phyloP scores from a whole-genome alignment of 805 yeast species.

The Scheffersomyces amazonensis region DNA sequence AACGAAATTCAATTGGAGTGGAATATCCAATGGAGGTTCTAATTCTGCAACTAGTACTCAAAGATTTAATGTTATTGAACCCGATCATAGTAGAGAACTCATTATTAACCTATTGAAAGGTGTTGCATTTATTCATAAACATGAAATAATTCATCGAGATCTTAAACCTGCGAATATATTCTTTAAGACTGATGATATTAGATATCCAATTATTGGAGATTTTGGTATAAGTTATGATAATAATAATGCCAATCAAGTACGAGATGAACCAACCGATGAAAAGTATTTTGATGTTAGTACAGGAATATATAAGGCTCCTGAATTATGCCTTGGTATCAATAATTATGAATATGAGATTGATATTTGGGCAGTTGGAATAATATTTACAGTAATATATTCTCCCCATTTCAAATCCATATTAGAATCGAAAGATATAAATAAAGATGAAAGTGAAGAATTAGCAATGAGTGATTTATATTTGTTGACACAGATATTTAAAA shows the following conservation, averaged over 20 bases:
- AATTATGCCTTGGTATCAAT: constrained; percentile 58
- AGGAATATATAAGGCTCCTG: constrained; percentile 71
- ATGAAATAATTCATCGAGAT: constrained; percentile 40
- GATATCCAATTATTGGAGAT: constrained; percentile 49
- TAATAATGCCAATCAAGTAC: constrained; percentile 3
- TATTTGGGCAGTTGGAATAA: constrained; percentile 69
- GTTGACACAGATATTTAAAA: constrained; percentile 49
- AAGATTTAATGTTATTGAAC: constrained; percentile 9
- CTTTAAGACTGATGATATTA: constrained; percentile 16
- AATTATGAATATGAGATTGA: constrained; percentile 58
- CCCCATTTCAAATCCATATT: constrained; percentile 27
- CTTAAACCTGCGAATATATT: constrained; percentile 37
- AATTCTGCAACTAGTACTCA: not conserved
- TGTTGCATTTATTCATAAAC: constrained; percentile 25
- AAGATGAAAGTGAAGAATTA: constrained; percentile 33
- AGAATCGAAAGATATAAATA: constrained; percentile 22
- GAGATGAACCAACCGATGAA: constrained; percentile 27
- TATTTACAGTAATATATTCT: constrained; percentile 52
- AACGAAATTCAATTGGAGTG: constrained; percentile 21
- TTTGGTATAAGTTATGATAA: constrained; percentile 53
- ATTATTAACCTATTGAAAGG: constrained; percentile 16
- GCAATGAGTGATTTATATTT: constrained; percentile 57
- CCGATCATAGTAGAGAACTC: constrained; percentile 1
- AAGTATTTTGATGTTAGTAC: constrained; percentile 63
- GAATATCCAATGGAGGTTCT: constrained; percentile 13